Evolutionary conservation across 2,329 filamentous ascomycete genomes (phyloP).

Genomic region (Anisogramma anomala): DNA sequence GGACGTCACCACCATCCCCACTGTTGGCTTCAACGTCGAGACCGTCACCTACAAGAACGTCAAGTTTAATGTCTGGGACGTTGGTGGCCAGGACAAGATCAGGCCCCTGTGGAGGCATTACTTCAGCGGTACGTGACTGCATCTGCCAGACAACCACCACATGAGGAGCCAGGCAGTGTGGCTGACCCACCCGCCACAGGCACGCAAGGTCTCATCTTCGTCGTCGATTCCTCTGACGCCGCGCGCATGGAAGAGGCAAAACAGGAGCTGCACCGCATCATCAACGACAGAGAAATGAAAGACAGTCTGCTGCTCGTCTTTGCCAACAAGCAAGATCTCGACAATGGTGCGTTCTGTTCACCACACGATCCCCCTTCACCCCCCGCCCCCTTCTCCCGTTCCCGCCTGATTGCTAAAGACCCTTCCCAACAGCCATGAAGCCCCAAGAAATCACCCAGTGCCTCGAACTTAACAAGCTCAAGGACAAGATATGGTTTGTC

Average conservation of each 20-base stretch:
- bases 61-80: slow-evolving; percentile 99
- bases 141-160: too few relatives aligned
- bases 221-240: slow-evolving; percentile 90
- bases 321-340: slow-evolving; percentile 97
- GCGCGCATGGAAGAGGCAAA: slow-evolving; percentile 85
- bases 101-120: slow-evolving; percentile 95
- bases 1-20: slow-evolving; percentile 96
- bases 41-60: slow-evolving; percentile 98
- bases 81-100: slow-evolving; percentile 98
- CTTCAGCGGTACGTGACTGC: slow-evolving; percentile 53
- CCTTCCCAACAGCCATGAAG: slow-evolving; percentile 53
- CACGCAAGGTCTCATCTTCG: slow-evolving; percentile 96
- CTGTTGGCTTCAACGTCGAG: slow-evolving; percentile 98
- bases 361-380: neutral
- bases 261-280: slow-evolving; percentile 90
- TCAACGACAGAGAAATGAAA: slow-evolving; percentile 96
- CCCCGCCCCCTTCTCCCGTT: neutral
- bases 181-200: slow-evolving; percentile 40
- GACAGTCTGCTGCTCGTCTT: slow-evolving; percentile 90
- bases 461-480: slow-evolving; percentile 64
- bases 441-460: slow-evolving; percentile 69
- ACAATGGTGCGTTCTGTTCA: slow-evolving; percentile 51
- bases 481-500: slow-evolving; percentile 77
- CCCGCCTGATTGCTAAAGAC: neutral
- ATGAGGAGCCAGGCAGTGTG: too few relatives aligned